Percentiles rank a stretch among this genome's conserved stretches.
Evolutionary conservation across 768 basidiomycete genomes (phyloP).

Genomic region (Macrolepiota albuminosa): DNA sequence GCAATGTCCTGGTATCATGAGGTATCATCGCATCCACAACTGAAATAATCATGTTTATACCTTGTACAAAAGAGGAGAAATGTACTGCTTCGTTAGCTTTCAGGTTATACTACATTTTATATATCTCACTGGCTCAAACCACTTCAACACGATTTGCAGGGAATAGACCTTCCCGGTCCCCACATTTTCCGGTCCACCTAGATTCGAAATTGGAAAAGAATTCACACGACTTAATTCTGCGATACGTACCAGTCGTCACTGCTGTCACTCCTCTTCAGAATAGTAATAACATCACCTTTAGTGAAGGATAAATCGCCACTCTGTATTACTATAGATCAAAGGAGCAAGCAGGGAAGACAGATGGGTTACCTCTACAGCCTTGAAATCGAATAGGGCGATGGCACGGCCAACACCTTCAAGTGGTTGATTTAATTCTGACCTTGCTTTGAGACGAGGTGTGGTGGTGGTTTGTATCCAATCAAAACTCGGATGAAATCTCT

Average conservation of each 20-base stretch:
- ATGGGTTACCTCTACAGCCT: conserved; percentile 59
- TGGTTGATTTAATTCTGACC: conserved; percentile 43
- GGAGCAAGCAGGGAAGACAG: not conserved
- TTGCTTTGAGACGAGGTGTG: conserved; percentile 24
- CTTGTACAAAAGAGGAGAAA: not conserved
- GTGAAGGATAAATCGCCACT: conserved; percentile 70
- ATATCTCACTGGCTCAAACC: conserved; percentile 21
- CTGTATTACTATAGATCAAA: conserved; percentile 29
- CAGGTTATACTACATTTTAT: not conserved
- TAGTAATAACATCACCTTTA: conserved; percentile 69
- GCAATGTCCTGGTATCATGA: conserved; percentile 28
- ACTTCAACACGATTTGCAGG: conserved; percentile 85
- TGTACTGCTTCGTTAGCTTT: too few species aligned
- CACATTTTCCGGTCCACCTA: conserved; percentile 78
- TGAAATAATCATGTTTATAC: not conserved
- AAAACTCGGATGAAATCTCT: not conserved
- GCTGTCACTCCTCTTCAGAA: conserved; percentile 66
- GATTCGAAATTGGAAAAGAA: not conserved
- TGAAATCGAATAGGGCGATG: conserved; percentile 70
- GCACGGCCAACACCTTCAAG: conserved; percentile 65
- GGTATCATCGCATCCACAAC: not conserved
- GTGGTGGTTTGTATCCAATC: not conserved
- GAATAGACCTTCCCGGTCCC: conserved; percentile 61
- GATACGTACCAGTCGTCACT: conserved; percentile 65
- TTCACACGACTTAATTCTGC: not conserved